These are phyloP conservation scores for Tephrocybe sp. DNA, from an alignment of 768 basidiomycete genomes.

Conservation along the genomic window DNA sequence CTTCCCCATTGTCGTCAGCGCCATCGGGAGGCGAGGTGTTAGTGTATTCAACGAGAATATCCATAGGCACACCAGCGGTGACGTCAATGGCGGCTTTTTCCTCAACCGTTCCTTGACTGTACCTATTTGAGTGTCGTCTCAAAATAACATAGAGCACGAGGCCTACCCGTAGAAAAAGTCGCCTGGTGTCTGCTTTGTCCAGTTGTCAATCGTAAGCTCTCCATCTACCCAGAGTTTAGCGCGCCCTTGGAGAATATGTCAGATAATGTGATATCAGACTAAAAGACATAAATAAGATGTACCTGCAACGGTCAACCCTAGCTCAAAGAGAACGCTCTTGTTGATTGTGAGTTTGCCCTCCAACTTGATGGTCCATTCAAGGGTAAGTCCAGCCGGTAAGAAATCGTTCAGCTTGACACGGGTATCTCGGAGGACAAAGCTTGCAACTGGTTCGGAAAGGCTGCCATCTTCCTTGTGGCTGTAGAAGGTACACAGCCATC, in stretches of 20 bases:
- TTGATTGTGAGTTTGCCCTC: constrained; percentile 52
- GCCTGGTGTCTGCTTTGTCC: constrained; percentile 65
- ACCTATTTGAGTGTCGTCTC: background rate
- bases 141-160: background rate
- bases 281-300: constrained; percentile 9
- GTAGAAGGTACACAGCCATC: constrained; percentile 69
- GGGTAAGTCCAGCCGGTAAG: constrained; percentile 52
- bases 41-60: constrained; percentile 64
- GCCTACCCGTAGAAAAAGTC: constrained; percentile 67
- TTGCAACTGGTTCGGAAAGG: constrained; percentile 42
- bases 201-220: constrained; percentile 65
- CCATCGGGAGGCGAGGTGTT: constrained; percentile 54
- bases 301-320: constrained; percentile 67
- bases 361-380: constrained; percentile 57
- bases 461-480: constrained; percentile 51
- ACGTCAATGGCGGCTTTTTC: constrained; percentile 54
- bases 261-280: background rate
- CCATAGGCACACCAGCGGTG: constrained; percentile 43
- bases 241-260: constrained; percentile 35
- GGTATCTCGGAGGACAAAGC: constrained; percentile 56
- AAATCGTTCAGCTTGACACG: constrained; percentile 70
- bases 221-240: constrained; percentile 66
- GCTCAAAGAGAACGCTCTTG: constrained; percentile 49
- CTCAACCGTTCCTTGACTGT: constrained; percentile 63
- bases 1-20: constrained; percentile 40